Base-by-base conservation (phyloP, 1,139 yeast genomes). In the Meyerozyma smithsonii region DNA sequence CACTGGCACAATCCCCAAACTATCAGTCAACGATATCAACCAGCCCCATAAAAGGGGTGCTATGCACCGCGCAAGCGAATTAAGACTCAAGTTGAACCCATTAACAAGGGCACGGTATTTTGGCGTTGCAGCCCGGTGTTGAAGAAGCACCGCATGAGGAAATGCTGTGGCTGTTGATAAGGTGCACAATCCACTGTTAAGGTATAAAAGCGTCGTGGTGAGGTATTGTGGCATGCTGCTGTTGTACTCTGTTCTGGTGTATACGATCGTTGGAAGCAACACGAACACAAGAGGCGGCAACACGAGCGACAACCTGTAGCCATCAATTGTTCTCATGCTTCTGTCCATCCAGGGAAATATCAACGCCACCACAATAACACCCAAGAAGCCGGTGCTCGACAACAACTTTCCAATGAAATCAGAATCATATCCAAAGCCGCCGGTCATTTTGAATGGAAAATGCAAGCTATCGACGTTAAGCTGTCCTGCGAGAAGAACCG, bases 11-110 rank as follows among this genome's bases (percentile, higher is more conserved):
- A 66, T 54, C 8, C 66, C 62, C 24, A 56, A 48, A n/a, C 52
- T 54, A 46, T 76, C 74, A 19, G 72, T 69, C 46, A 61, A 61
- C 2, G 81, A 64, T 72, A 79, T 77, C 33, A 80, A 49, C 39
- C 58, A 61, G 8, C 86, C 86, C 81, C 83, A 79, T 2, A 66
- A 32, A 14, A 79, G 55, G 0, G 87, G 87, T 3, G 81, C 85
- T 1, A 75, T 35, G 41, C 76, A 79, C 45, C 86, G 58, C 0
- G 84, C 81, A 32, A 74, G 58, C 1, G 85, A 72, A 16, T 74
- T 63, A 36, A 74, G 64, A 42, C 77, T 69, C 49, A 75, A 59
- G 2, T 77, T 65, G 10, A 70, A 58, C 12, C 79, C 77, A 52
- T 76, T 76, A 30, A 76, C 64, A 44, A 72, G 66, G 0, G 79